Base-by-base conservation (phyloP, 352 stramenopile genomes). In the Globisporangium splendens region DNA sequence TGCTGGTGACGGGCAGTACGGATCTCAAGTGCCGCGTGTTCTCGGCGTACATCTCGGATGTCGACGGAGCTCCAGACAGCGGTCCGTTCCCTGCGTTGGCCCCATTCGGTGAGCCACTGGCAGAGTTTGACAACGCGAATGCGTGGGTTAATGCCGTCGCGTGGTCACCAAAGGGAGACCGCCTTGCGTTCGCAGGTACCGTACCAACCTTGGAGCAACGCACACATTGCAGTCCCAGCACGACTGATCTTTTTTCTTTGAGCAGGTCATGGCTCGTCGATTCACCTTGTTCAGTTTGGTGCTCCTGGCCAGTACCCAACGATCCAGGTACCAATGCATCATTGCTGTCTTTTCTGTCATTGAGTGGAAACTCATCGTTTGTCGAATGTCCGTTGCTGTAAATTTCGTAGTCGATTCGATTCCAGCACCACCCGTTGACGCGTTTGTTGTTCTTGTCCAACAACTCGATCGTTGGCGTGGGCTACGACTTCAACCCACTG, bases 21-120 rank as follows among this genome's bases (percentile, higher is more conserved):
- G 93, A 98, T 59, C 92, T 97, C 59, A 96, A 97, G 68, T 97
- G 90, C 71, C 89, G 93, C 54, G 88, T 98, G 44, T 95, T 97
- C 71, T 93, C 80, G 28, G 93, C 92, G 14, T 90, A 91, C 66
- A 75, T 96, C 20, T 69, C 71, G 13, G 83, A 95, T 24, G 72
- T 97, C n/a, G 91, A 97, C 52, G 70, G 68, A 14, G 54, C 69
- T n/a, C 70, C 79, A 1, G 70, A 94, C 61, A 70, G 79, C 5
- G 82, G 83, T 24, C 86, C 86, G 20, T 95, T 95, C 70, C 59
- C 77, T 47, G 77, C 78, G 13, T 66, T 93, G 41, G 79, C 81
- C 11, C 74, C 85, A 20, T 96, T 96, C 59, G 86, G 86, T 39
- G 86, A 96, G 46, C 76, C 82, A 6, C 59, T 93, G 59, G 84